These are phyloP conservation scores for Amphibolis antarctica DNA, from an alignment of 106 monocot species.

Conservation along the genomic window DNA sequence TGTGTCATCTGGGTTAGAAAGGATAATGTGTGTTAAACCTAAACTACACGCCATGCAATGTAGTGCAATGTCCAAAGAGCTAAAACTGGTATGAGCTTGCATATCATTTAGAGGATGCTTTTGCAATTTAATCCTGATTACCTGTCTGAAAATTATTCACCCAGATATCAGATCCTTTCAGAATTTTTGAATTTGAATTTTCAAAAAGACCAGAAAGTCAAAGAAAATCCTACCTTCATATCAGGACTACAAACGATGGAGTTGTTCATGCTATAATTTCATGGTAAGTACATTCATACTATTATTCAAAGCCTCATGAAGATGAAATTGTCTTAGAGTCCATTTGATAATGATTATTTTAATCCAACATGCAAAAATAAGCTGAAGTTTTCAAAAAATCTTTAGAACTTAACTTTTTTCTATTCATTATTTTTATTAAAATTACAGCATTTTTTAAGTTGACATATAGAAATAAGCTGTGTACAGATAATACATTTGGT, in stretches of 20 bases:
- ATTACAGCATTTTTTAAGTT: no score
- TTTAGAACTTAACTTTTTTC: no score
- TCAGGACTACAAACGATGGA: slow-evolving; percentile 48
- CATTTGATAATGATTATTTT: no score
- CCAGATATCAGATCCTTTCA: slow-evolving; percentile 96
- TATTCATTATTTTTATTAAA: no score
- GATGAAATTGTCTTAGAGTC: no score
- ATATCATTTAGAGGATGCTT: neutral
- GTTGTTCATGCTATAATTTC: slow-evolving; percentile 79
- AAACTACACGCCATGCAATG: slow-evolving; percentile 87
- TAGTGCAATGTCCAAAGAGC: slow-evolving; percentile 39
- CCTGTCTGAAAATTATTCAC: slow-evolving; percentile 16
- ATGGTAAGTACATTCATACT: slow-evolving; percentile 44
- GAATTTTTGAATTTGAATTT: slow-evolving; percentile 95
- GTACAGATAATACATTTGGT: no score
- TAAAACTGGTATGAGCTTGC: slow-evolving; percentile 49
- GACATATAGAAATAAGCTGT: no score
- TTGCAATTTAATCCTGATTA: neutral
- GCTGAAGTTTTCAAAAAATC: no score
- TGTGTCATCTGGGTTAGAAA: slow-evolving; percentile 37
- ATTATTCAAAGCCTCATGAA: neutral
- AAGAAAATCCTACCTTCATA: slow-evolving; percentile 36
- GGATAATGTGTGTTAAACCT: slow-evolving; percentile 33
- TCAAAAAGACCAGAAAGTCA: slow-evolving; percentile 69
- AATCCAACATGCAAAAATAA: no score